These are phyloP conservation scores for Leishmania tarentolae DNA, from an alignment of 208 protist species.

Conservation along the genomic window DNA sequence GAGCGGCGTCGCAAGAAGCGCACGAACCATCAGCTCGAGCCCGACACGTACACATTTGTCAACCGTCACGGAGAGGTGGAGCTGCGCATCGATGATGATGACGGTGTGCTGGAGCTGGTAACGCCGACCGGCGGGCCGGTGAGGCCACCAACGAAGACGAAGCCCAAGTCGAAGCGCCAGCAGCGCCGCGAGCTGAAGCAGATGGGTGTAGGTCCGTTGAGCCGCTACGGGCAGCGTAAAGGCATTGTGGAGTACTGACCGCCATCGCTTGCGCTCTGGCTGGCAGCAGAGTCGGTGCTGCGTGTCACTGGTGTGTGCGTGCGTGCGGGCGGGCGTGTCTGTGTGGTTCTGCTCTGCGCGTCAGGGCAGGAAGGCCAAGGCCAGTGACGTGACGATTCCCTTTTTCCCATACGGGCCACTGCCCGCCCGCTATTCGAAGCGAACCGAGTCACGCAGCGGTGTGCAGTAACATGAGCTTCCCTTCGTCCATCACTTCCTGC, in stretches of 20 bases:
- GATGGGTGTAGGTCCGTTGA: constrained; percentile 46
- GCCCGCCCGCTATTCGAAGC: neutral
- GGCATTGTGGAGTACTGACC: constrained; percentile 64
- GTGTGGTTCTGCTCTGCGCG: neutral
- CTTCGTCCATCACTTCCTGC: neutral
- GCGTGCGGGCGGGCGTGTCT: neutral
- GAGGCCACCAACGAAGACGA: constrained; percentile 37
- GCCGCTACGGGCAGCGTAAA: constrained; percentile 64
- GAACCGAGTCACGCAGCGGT: neutral
- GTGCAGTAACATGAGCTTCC: neutral
- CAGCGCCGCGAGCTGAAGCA: constrained; percentile 72
- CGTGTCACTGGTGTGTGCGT: neutral
- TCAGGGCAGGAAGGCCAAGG: too few species aligned
- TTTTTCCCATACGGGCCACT: neutral
- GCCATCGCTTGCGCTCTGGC: neutral
- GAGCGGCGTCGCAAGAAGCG: constrained; percentile 51
- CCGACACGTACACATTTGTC: constrained; percentile 71
- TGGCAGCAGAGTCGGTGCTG: neutral
- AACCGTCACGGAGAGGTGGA: constrained; percentile 83
- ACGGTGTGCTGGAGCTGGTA: constrained; percentile 80
- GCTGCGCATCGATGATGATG: constrained; percentile 87
- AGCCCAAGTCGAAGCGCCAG: constrained; percentile 67
- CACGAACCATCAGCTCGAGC: constrained; percentile 83
- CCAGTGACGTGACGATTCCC: neutral
- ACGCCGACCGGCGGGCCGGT: constrained; percentile 23